phyloP scores from a whole-genome alignment of 306 rosid species.

The Argentina anserina region DNA sequence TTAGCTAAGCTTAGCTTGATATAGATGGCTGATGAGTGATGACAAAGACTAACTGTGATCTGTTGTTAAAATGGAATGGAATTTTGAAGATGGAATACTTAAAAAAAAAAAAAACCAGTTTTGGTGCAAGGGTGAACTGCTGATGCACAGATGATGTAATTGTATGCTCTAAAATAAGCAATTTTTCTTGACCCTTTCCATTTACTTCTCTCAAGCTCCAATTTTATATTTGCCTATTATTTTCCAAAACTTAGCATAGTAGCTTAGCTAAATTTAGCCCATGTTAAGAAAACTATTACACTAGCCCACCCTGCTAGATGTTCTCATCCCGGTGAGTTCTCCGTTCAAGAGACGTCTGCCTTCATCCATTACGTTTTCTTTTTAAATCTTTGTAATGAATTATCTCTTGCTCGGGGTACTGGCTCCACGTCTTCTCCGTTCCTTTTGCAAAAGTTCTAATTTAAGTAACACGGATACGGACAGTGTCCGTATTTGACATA shows the following conservation, averaged over 20 bases:
- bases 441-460: too few relatives aligned
- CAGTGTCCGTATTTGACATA: too few relatives aligned
- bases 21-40: too few relatives aligned
- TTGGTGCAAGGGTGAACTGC: background rate
- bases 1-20: background rate
- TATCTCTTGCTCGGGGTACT: too few relatives aligned
- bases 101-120: background rate
- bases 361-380: too few relatives aligned
- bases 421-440: too few relatives aligned
- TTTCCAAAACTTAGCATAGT: background rate
- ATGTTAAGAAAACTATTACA: background rate
- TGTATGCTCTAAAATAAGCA: background rate
- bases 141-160: background rate
- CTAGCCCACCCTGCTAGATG: too few relatives aligned
- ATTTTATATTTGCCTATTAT: background rate
- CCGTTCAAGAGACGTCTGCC: too few relatives aligned
- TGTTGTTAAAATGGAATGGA: background rate
- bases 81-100: background rate
- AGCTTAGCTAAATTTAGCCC: background rate
- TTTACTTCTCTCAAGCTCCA: background rate
- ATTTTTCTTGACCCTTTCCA: background rate
- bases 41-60: slow-evolving; percentile 1
- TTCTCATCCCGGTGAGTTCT: too few relatives aligned
- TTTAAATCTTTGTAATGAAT: too few relatives aligned
- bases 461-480: too few relatives aligned